A percentile compares a stretch with the other conserved stretches of the same genome.
phyloP scores from a whole-genome alignment of 2,329 filamentous ascomycete species.

The Colletotrichum sp. region DNA sequence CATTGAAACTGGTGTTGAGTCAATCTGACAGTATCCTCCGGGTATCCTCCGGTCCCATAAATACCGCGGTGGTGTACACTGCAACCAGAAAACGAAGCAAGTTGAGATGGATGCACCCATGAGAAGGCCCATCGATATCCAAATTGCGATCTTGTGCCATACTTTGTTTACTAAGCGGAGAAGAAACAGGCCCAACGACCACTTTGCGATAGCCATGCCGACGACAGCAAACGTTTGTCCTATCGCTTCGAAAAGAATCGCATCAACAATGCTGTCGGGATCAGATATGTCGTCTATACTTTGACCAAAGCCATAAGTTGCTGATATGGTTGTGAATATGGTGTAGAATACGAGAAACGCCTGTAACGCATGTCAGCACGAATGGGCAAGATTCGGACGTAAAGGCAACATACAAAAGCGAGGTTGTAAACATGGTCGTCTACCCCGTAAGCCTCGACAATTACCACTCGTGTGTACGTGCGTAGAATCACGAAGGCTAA shows the following conservation, averaged over 20 bases:
- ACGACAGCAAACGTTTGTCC: slow-evolving; percentile 41
- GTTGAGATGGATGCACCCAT: slow-evolving; percentile 19
- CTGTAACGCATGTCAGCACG: not conserved
- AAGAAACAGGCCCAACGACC: slow-evolving; percentile 43
- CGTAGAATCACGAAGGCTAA: slow-evolving; percentile 35
- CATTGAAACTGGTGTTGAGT: slow-evolving; percentile 18
- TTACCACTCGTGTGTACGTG: slow-evolving; percentile 36
- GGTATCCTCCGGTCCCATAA: slow-evolving; percentile 21
- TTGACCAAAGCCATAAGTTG: not conserved
- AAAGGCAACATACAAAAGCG: slow-evolving; percentile 25
- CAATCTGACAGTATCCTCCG: slow-evolving; percentile 20
- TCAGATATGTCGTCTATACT: not conserved
- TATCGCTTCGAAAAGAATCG: slow-evolving; percentile 34
- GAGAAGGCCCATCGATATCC: slow-evolving; percentile 28
- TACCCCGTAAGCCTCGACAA: slow-evolving; percentile 33
- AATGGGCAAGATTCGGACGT: not conserved
- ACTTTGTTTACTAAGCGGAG: slow-evolving; percentile 36
- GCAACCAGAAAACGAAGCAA: slow-evolving; percentile 24
- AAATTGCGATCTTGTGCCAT: slow-evolving; percentile 41
- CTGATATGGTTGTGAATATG: not conserved
- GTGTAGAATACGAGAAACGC: not conserved
- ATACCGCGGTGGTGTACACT: slow-evolving; percentile 20
- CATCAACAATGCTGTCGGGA: slow-evolving; percentile 26
- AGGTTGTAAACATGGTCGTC: slow-evolving; percentile 40
- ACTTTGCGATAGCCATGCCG: slow-evolving; percentile 43